Evolutionary conservation across 2,329 filamentous ascomycete genomes (phyloP).

Genomic region (Fusarium graminum): DNA sequence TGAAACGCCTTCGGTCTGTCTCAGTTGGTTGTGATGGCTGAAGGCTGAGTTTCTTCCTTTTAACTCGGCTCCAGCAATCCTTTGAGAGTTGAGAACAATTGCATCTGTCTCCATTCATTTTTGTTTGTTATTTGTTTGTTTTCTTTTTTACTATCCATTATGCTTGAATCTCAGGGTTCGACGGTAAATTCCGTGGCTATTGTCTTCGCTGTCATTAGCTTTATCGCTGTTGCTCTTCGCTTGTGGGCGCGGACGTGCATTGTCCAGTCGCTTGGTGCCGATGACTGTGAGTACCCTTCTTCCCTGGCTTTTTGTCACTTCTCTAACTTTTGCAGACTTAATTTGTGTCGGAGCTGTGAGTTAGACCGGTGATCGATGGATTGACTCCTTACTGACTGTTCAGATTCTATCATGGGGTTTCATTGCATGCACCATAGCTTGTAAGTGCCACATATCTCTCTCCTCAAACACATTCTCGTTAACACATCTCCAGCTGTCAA

Average conservation of each 20-base stretch:
- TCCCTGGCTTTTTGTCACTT: neutral
- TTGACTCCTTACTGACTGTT: neutral
- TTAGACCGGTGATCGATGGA: accelerated
- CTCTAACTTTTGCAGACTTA: slow-evolving; percentile 23
- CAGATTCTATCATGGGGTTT: slow-evolving; percentile 31
- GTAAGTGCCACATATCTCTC: neutral
- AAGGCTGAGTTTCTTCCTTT: slow-evolving; percentile 8
- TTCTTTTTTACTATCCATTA: neutral
- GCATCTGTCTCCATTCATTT: neutral
- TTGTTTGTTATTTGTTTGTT: neutral
- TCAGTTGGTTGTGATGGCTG: slow-evolving; percentile 2
- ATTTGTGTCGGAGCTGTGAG: slow-evolving; percentile 34
- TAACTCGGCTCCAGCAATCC: slow-evolving; percentile 6
- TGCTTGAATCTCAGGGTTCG: slow-evolving; percentile 27
- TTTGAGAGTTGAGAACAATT: neutral
- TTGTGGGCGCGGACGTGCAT: slow-evolving; percentile 35
- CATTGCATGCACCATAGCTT: slow-evolving; percentile 30
- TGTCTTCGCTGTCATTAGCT: slow-evolving; percentile 31
- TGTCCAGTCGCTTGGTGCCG: slow-evolving; percentile 28
- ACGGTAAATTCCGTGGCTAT: slow-evolving; percentile 31
- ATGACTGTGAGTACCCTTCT: slow-evolving; percentile 28
- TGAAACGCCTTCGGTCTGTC: slow-evolving; percentile 12
- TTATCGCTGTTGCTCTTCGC: slow-evolving; percentile 31
- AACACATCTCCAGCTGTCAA: slow-evolving; percentile 7
- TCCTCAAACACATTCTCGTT: accelerated